Evolutionary conservation across 257 asterid species (phyloP).

Genomic region (Solanum gracilifrons): DNA sequence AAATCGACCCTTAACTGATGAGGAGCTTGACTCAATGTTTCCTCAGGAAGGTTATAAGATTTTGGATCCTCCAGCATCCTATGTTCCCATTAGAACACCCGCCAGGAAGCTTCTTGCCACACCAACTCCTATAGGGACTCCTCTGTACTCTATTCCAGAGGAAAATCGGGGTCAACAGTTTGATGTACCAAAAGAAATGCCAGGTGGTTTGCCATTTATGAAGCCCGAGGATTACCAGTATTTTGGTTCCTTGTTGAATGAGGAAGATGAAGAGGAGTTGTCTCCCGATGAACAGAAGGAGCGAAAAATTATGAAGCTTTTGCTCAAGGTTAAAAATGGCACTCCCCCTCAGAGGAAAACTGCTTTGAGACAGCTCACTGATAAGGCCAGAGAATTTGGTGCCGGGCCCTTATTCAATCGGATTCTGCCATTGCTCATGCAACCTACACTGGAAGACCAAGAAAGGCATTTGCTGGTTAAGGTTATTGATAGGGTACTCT

Average conservation of each 20-base stretch:
- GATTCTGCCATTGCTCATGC: slow-evolving; percentile 85
- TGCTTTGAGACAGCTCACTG: slow-evolving; percentile 86
- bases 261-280: slow-evolving; percentile 66
- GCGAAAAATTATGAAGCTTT: slow-evolving; percentile 81
- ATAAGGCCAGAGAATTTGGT: slow-evolving; percentile 89
- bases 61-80: slow-evolving; percentile 74
- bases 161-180: slow-evolving; percentile 78
- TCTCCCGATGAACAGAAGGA: slow-evolving; percentile 84
- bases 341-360: slow-evolving; percentile 95
- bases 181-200: slow-evolving; percentile 83
- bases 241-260: slow-evolving; percentile 64
- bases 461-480: slow-evolving; percentile 84
- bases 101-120: slow-evolving; percentile 89
- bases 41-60: slow-evolving; percentile 86
- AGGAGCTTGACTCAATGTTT: slow-evolving; percentile 79
- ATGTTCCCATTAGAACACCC: slow-evolving; percentile 90
- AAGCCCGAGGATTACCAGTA: slow-evolving; percentile 85
- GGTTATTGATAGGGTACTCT: slow-evolving; percentile 83
- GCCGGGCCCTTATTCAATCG: slow-evolving; percentile 90
- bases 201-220: slow-evolving; percentile 80
- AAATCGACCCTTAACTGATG: slow-evolving; percentile 73
- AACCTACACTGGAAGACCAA: slow-evolving; percentile 89
- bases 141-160: slow-evolving; percentile 65
- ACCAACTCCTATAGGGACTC: slow-evolving; percentile 78
- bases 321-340: slow-evolving; percentile 88